Evolutionary conservation across 1,139 yeast genomes (phyloP).

Genomic region (Scheffersomyces illinoinensis): DNA sequence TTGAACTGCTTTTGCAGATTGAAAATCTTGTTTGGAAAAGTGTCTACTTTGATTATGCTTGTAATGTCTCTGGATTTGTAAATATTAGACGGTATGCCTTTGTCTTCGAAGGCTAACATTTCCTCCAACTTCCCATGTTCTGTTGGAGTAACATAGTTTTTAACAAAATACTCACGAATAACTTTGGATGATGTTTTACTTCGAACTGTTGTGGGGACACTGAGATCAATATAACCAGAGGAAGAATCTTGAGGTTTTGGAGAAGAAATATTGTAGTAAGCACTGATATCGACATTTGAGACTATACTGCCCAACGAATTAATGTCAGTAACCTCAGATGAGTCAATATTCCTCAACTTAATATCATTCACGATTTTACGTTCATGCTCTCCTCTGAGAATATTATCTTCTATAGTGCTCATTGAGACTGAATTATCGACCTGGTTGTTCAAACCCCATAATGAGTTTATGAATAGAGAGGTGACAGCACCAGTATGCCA

Average conservation of each 20-base stretch:
- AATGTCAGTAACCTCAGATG: not conserved
- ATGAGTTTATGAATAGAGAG: conserved; percentile 33
- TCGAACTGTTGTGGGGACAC: conserved; percentile 3
- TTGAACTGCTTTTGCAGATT: conserved; percentile 8
- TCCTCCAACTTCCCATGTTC: conserved; percentile 4
- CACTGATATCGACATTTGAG: conserved; percentile 16
- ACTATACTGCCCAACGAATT: not conserved
- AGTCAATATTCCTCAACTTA: conserved; percentile 13
- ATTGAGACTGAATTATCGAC: conserved; percentile 21
- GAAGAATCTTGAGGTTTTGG: not conserved
- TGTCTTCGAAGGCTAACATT: conserved; percentile 4
- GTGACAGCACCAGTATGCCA: conserved; percentile 46
- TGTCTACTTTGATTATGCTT: conserved; percentile 29
- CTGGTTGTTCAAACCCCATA: conserved; percentile 42
- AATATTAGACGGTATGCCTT: conserved; percentile 14
- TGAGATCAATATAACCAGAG: conserved; percentile 6
- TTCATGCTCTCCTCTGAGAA: conserved; percentile 26
- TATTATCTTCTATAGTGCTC: conserved; percentile 33
- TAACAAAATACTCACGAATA: conserved; percentile 13
- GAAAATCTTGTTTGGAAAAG: conserved; percentile 30
- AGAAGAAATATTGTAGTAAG: conserved; percentile 8
- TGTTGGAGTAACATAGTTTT: conserved; percentile 11
- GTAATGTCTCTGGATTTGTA: conserved; percentile 18
- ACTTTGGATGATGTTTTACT: conserved; percentile 1
- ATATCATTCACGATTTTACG: conserved; percentile 40